Evolutionary conservation across 352 stramenopile genomes (phyloP), one percentile per base, ranked within the genome.

Genomic region (Hyaloperonospora brassicae): DNA sequence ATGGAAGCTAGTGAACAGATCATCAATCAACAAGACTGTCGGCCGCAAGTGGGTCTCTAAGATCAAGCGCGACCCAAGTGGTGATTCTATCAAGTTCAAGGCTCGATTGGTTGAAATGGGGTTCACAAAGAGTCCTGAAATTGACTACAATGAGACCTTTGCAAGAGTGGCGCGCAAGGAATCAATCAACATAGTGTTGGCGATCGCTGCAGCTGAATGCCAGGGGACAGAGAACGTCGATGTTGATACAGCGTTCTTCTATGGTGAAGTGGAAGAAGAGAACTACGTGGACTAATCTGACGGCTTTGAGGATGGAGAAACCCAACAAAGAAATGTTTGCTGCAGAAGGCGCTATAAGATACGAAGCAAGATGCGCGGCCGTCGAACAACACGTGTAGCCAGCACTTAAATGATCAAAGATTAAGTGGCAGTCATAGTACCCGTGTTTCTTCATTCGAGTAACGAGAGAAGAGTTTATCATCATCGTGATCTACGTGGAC

Each of bases 221-320:
- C 25, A 38, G 12, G 35, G 46, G 9, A 31, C 41, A 34, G 47
- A 53, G 27, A 43, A 55, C 13, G 44, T 21, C 10, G 43, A 48
- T 11, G 23, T 48, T 3, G 43, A 48, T 23, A 48, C 43, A 11
- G 43, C 10, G 10, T 48, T 57, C 13, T 23, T 57, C 6, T 51
- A 57, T 21, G 50, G 42, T 11, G 30, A 57, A 22, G 21, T 50
- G 0, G 50, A 57, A 38, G 50, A 51, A 10, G 50, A 36, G 39
- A 47, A 48, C 11, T 47, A 48, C 49, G 48, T 55, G 49, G 49
- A 55, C 8, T 6, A 50, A 38, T 30, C 50, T 0, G 25, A 49
- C 34, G 39, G 50, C 5, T 27, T 46, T 10, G 17, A 25, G 27
- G 40, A 30, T 12, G 21, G 13, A 46, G 7, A 27, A 27, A 30